Conservation (phyloP, 2,329 filamentous ascomycete species). For the Trichophyton benhamiae region DNA sequence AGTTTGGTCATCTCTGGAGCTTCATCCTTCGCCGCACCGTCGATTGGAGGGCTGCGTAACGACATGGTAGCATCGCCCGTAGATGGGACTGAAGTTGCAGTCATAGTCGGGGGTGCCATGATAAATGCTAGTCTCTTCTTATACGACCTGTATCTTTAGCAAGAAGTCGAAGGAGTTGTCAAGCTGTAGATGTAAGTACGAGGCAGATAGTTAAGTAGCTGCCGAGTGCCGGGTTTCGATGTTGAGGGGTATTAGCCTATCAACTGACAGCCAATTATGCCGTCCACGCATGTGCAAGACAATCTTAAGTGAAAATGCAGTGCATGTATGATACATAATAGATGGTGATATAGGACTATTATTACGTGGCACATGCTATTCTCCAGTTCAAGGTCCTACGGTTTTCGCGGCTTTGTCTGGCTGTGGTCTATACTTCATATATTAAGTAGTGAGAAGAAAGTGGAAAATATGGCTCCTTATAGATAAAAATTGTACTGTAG, state of each 20-base stretch:
- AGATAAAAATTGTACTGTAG: too few species aligned
- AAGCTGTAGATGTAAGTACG: neutral
- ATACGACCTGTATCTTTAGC: too few species aligned
- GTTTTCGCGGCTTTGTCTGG: too few species aligned
- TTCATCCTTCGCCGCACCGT: neutral
- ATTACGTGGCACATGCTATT: too few species aligned
- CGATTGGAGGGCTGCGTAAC: neutral
- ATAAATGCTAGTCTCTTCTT: neutral
- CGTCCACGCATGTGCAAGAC: neutral
- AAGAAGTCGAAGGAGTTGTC: neutral
- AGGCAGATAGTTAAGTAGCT: neutral
- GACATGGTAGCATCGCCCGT: neutral
- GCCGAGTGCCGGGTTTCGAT: too few species aligned
- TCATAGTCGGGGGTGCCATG: conserved; percentile 21
- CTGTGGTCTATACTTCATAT: too few species aligned
- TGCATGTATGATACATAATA: neutral
- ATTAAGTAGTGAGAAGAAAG: too few species aligned
- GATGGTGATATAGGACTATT: too few species aligned
- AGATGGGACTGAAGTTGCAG: conserved; percentile 8
- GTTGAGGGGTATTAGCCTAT: neutral
- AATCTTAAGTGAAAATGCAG: neutral
- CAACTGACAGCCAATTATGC: neutral
- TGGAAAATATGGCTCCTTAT: too few species aligned
- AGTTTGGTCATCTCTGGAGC: neutral
- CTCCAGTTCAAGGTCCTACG: too few species aligned